Evolutionary conservation across 2,329 filamentous ascomycete genomes (phyloP).

Genomic region (Davidsoniella eucalypti): DNA sequence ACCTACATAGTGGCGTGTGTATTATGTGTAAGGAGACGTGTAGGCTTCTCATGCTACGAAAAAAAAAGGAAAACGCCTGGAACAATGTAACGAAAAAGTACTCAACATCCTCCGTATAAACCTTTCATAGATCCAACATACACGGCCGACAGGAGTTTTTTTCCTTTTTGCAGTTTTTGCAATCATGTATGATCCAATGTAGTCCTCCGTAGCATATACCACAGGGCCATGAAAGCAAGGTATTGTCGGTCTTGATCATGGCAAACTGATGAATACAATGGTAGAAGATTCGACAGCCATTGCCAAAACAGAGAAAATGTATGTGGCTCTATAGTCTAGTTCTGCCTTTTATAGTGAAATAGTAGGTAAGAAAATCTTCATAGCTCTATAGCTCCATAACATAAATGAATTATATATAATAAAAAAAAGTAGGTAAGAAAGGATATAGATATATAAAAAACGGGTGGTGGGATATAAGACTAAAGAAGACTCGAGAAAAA

Average conservation of each 20-base stretch:
- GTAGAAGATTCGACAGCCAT: constrained; percentile 11
- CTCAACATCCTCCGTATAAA: no score
- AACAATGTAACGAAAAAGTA: no score
- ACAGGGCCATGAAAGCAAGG: constrained; percentile 48
- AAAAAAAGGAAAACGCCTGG: no score
- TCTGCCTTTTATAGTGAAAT: neutral
- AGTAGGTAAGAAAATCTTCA: no score
- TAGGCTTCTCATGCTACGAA: no score
- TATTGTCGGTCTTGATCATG: constrained; percentile 50
- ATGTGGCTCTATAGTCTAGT: no score
- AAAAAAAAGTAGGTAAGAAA: neutral
- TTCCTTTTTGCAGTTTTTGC: constrained; percentile 51
- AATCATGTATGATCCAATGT: constrained; percentile 53
- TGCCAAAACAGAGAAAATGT: no score
- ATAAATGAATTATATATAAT: no score
- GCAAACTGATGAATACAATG: constrained; percentile 45
- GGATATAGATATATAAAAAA: neutral
- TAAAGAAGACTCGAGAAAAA: no score
- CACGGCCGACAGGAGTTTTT: constrained; percentile 46
- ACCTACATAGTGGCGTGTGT: no score
- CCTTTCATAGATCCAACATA: constrained; percentile 21
- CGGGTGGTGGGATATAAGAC: neutral
- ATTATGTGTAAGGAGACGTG: no score
- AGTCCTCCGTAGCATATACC: constrained; percentile 45
- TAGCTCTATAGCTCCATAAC: no score